phyloP scores from a whole-genome alignment of 164 flowering plant species.

The Tetrastigma voinierianum region DNA sequence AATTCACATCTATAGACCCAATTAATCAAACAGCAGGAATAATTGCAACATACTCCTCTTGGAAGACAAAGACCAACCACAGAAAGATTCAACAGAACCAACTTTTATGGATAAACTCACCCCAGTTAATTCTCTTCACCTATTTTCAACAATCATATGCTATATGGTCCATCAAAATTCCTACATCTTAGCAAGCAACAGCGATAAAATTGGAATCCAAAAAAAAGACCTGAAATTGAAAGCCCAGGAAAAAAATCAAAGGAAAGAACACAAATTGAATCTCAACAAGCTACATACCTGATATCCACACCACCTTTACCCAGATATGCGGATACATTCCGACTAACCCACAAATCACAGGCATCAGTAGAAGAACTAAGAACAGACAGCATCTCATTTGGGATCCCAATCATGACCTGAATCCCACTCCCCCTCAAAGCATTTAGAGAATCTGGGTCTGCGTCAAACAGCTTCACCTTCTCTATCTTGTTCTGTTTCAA shows the following conservation, averaged over 20 bases:
- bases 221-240: not conserved
- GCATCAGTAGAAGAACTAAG: constrained; percentile 58
- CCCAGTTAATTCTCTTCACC: not conserved
- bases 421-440: constrained; percentile 71
- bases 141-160: not conserved
- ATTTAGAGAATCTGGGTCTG: constrained; percentile 51
- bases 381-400: constrained; percentile 69
- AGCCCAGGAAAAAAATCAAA: not conserved
- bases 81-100: too few relatives aligned
- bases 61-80: too few relatives aligned
- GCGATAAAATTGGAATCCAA: not conserved
- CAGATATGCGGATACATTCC: constrained; percentile 57
- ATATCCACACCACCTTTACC: constrained; percentile 69
- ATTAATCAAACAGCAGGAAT: not conserved
- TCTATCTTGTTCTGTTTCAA: constrained; percentile 59
- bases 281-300: constrained; percentile 40
- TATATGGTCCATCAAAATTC: not conserved
- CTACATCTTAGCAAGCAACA: not conserved
- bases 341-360: constrained; percentile 72
- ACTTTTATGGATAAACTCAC: not conserved
- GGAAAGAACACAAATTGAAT: not conserved
- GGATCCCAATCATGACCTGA: constrained; percentile 86
- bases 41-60: not conserved
- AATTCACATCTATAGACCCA: not conserved
- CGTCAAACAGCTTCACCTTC: constrained; percentile 86